A percentile compares a stretch with the other conserved stretches of the same genome.
These are phyloP conservation scores for Miscanthus lutarioriparius DNA, from an alignment of 176 grass and related monocot genomes.

Conservation along the genomic window DNA sequence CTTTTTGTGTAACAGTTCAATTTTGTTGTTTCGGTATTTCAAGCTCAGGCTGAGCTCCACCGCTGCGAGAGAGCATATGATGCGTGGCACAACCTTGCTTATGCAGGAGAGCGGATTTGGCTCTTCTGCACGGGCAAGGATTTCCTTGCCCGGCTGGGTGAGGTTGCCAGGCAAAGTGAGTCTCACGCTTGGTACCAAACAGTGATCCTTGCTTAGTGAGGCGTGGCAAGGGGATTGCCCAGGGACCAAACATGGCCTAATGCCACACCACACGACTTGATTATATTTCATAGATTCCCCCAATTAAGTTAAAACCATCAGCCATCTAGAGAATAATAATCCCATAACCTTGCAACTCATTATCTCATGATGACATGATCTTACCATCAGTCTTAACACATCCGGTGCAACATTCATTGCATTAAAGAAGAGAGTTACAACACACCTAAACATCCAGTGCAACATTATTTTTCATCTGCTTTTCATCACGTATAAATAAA, in stretches of 20 bases:
- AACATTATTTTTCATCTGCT: background rate
- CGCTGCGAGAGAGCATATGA: background rate
- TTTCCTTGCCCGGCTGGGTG: background rate
- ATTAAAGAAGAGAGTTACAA: too few relatives aligned
- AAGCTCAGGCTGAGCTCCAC: background rate
- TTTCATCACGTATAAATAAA: conserved; percentile 1
- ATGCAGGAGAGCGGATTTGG: background rate
- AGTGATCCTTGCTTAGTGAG: background rate
- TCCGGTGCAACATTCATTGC: background rate
- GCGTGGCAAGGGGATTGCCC: background rate
- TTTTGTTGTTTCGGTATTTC: background rate
- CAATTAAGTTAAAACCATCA: background rate
- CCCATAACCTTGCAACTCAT: conserved; percentile 10
- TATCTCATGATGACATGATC: background rate
- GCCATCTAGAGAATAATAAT: background rate
- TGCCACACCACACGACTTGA: background rate
- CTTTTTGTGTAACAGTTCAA: background rate
- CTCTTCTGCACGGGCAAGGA: background rate
- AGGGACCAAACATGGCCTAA: background rate
- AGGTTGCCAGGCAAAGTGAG: background rate
- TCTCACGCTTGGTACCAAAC: background rate
- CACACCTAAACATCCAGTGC: background rate
- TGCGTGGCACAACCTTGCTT: background rate
- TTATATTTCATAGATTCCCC: background rate
- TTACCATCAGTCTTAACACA: conserved; percentile 10